Evolutionary conservation across 495 filamentous ascomycete genomes (phyloP), one percentile per base, ranked within the genome.

Genomic region (Aspergillus kassunensis): DNA sequence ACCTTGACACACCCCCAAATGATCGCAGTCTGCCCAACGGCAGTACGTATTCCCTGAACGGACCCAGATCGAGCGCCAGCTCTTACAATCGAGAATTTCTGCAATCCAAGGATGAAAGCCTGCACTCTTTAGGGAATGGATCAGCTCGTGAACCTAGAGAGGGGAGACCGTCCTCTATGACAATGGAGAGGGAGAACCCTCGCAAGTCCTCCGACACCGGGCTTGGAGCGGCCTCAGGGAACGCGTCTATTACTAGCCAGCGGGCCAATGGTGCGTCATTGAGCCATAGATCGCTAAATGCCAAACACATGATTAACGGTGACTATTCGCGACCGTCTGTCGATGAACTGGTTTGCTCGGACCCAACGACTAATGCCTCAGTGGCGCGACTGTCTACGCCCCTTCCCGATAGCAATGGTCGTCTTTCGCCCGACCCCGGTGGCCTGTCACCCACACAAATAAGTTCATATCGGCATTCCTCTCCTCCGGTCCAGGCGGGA

Each of bases 401-500:
- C 11, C 60, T 68, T 27, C 48, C 67, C 58, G 58, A 72, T 40
- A 69, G 73, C 35, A 41, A 52, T 7, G 65, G 71, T 25, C 71
- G 73, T 39, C 67, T 69, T 33, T 64, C 70, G 1, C 66, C 73
- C 31, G 71, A 66, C 58, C 62, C 56, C 44, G 74, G 59, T 62
- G 74, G 62, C 39, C 68, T 70, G 64, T 55, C 58, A 53, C 60
- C 65, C 51, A 58, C 62, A 57, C 55, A 67, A 60, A 73, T 61
- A 58, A 67, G 71, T 42, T 73, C 78, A 3, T 84, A 91, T 60
- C 81, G 88, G 57, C 85, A 85, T 50, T 92, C 90, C 6, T 90
- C 89, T 6, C 88, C 89, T 13, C 81, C 90, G 0, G 71, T 79
- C n/a, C 73, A 84, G 37, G 60, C 77, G 7, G 64, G 70, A 24